Conservation (phyloP, 495 filamentous ascomycete species). For the Achaetomiella virescens region DNA sequence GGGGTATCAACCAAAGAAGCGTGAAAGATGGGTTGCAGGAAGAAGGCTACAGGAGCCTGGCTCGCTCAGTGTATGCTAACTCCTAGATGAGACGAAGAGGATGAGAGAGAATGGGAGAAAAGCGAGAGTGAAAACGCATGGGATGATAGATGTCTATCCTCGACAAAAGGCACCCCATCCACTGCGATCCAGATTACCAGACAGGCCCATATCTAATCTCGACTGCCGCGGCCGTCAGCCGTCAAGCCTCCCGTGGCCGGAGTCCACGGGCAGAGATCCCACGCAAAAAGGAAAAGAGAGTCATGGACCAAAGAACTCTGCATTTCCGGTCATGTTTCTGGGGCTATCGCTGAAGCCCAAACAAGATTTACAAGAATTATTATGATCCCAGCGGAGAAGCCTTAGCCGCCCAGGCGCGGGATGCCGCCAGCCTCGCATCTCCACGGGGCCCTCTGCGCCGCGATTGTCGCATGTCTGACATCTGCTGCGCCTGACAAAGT, state of each 20-base stretch:
- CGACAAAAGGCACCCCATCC: neutral
- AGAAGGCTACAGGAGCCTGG: neutral
- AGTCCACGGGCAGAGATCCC: neutral
- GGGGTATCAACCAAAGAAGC: too few relatives aligned
- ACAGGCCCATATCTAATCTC: neutral
- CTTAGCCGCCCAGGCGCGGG: neutral
- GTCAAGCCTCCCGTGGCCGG: neutral
- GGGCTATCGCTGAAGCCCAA: too few relatives aligned
- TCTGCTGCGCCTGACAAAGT: too few relatives aligned
- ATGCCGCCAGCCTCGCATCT: slow-evolving; percentile 9
- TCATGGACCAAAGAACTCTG: neutral
- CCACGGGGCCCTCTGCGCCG: neutral
- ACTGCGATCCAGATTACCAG: neutral
- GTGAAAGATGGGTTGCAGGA: neutral
- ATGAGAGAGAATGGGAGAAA: neutral
- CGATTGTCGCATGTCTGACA: neutral
- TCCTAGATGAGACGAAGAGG: neutral
- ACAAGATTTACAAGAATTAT: neutral
- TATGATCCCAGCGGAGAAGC: slow-evolving; percentile 3
- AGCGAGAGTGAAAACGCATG: neutral
- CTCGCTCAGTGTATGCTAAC: neutral
- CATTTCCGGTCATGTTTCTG: neutral
- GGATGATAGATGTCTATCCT: neutral
- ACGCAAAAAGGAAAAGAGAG: neutral
- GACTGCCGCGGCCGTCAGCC: too few relatives aligned